Evolutionary conservation across 805 yeast genomes (phyloP), one percentile per base, ranked within the genome.

Genomic region (Hyphopichia homilentoma): DNA sequence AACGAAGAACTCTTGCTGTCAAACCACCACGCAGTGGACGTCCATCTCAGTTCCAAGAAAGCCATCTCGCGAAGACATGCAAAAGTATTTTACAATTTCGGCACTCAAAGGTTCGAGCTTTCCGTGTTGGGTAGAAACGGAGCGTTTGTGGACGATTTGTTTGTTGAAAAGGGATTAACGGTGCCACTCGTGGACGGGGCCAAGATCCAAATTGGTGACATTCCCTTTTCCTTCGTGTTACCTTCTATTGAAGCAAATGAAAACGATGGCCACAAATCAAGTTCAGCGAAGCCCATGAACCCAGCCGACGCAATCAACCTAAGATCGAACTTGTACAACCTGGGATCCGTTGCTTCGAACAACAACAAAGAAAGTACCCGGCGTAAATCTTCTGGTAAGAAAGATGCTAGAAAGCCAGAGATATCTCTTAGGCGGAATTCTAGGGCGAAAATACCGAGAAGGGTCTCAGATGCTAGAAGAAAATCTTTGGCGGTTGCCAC

Each of bases 51-150:
- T 7, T 78, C 85, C 9, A 84, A 89, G 25, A 93, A 93, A 63
- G 95, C 97, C 7, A 87, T 93, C 12, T 87, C 96, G 5, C 67
- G 98, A 52, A 71, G 87, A 38, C 98, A 93, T 59, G 98, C 97
- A 4, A 89, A 86, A 59, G 90, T 93, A 11, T 90, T 89, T 55
- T 93, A 90, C 65, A 93, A 93, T 54, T 93, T 93, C 59, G 97
- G 96, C 3, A 88, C 94, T 3, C 97, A 90, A 54, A 64, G 95
- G 43, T 93, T 93, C 52, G 98, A 93, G 58, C 64, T 93, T 27
- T 81, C 94, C 6, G 88, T 93, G 2, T 68, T 89, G 45, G 98
- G 98, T 13, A 74, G 96, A 46, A 93, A 93, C 56, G 98, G 98
- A 23, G 97, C 97, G 2, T 93, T 93, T 67, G 95, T 93, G 3